phyloP scores from a whole-genome alignment of 2,329 filamentous ascomycete species.

The Cytospora leucostoma region DNA sequence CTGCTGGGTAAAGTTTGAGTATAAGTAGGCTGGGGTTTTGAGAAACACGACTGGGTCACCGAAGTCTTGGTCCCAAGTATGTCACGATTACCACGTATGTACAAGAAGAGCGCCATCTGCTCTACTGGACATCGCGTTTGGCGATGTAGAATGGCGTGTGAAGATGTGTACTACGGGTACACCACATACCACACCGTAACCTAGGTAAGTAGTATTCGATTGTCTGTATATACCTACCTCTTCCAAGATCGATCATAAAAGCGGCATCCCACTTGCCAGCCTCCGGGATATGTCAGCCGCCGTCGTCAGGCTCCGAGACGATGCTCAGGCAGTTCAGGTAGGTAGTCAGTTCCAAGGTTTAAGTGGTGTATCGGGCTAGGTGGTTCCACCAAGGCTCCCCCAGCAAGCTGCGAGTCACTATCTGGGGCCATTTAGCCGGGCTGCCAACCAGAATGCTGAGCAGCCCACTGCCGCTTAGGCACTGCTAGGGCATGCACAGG shows the following conservation, averaged over 20 bases:
- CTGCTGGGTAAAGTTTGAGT: too few relatives aligned
- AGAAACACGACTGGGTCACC: not conserved
- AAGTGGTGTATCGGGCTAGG: constrained; percentile 8
- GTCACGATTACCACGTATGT: not conserved
- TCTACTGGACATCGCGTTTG: not conserved
- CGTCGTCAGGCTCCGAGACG: not conserved
- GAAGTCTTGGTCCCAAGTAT: not conserved
- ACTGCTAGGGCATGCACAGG: not conserved
- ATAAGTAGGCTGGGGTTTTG: too few relatives aligned
- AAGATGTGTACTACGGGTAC: not conserved
- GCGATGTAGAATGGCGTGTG: not conserved
- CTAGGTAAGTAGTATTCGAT: not conserved
- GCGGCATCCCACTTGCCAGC: not conserved
- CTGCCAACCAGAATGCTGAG: constrained; percentile 11
- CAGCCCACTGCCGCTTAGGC: constrained; percentile 11
- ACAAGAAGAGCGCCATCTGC: not conserved
- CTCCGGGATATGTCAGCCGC: not conserved
- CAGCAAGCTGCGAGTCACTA: constrained; percentile 25
- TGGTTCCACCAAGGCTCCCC: constrained; percentile 10
- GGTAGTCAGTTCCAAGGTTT: too few relatives aligned
- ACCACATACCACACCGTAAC: not conserved
- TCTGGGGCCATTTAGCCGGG: constrained; percentile 8
- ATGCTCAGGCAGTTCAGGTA: too few relatives aligned
- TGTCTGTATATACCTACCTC: too few relatives aligned
- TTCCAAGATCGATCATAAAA: not conserved